Evolutionary conservation across 495 filamentous ascomycete genomes (phyloP).

Genomic region (Neurospora cerealis): DNA sequence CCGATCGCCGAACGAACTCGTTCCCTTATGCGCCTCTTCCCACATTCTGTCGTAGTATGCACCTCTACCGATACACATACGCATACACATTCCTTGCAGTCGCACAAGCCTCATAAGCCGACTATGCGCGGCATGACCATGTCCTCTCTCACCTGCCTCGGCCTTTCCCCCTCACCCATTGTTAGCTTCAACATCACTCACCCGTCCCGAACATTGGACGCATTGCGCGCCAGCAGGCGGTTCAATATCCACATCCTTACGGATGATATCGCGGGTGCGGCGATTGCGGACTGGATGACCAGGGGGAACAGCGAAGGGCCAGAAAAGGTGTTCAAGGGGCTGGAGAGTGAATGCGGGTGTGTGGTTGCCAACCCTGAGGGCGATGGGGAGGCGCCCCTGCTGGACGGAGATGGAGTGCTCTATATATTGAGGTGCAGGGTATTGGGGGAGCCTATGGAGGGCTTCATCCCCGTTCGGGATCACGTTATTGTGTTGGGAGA

Average conservation of each 20-base stretch:
- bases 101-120: slow-evolving; percentile 10
- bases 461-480: slow-evolving; percentile 36
- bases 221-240: slow-evolving; percentile 34
- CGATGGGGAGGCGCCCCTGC: slow-evolving; percentile 10
- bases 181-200: slow-evolving; percentile 71
- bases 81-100: slow-evolving; percentile 13
- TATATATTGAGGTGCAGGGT: slow-evolving; percentile 33
- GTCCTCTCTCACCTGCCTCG: slow-evolving; percentile 73
- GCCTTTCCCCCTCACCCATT: slow-evolving; percentile 53
- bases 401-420: slow-evolving; percentile 30
- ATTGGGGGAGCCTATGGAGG: slow-evolving; percentile 19
- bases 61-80: slow-evolving; percentile 32
- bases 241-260: slow-evolving; percentile 43
- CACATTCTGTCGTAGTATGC: slow-evolving; percentile 66
- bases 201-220: slow-evolving; percentile 61
- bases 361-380: slow-evolving; percentile 4
- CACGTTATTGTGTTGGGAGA: slow-evolving; percentile 49
- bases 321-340: slow-evolving; percentile 17
- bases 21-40: slow-evolving; percentile 56
- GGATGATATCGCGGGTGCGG: slow-evolving; percentile 29
- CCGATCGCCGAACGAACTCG: slow-evolving; percentile 38
- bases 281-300: slow-evolving; percentile 34
- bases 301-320: slow-evolving; percentile 21
- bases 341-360: slow-evolving; percentile 17
- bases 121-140: slow-evolving; percentile 58